Conservation (phyloP, 2,329 filamentous ascomycete species). For the Helicocarpus griseus region DNA sequence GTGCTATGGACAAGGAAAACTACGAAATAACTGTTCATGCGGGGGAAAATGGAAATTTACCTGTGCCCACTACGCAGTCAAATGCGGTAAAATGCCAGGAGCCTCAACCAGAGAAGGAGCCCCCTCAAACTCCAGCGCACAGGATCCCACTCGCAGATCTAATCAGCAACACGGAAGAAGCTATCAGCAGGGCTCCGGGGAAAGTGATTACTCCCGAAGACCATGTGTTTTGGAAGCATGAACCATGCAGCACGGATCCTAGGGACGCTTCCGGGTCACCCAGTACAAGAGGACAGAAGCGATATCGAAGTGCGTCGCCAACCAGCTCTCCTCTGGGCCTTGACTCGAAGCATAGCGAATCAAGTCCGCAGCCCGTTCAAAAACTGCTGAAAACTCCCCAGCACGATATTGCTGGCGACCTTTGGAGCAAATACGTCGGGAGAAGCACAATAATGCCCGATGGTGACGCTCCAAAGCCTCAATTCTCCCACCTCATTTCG, state of each 20-base stretch:
- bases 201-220: slow-evolving; percentile 49
- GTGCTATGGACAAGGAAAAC: neutral
- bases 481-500: slow-evolving; percentile 56
- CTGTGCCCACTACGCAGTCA: neutral
- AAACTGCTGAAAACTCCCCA: slow-evolving; percentile 55
- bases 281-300: slow-evolving; percentile 46
- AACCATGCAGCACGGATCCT: slow-evolving; percentile 32
- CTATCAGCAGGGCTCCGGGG: slow-evolving; percentile 35
- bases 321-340: slow-evolving; percentile 52
- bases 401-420: slow-evolving; percentile 61
- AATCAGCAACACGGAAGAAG: slow-evolving; percentile 52
- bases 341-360: slow-evolving; percentile 30
- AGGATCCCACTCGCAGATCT: slow-evolving; percentile 51
- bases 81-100: slow-evolving; percentile 13
- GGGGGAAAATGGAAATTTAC: neutral
- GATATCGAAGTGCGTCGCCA: slow-evolving; percentile 65
- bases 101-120: slow-evolving; percentile 23
- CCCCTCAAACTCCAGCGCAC: slow-evolving; percentile 50
- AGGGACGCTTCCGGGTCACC: slow-evolving; percentile 41
- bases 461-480: slow-evolving; percentile 44
- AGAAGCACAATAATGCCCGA: slow-evolving; percentile 37
- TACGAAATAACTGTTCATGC: neutral
- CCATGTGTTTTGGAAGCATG: slow-evolving; percentile 50
- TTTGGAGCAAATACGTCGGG: slow-evolving; percentile 67
- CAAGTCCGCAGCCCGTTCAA: slow-evolving; percentile 51